Evolutionary conservation across 2,329 filamentous ascomycete genomes (phyloP).

Genomic region (Fusarium incarnatum): DNA sequence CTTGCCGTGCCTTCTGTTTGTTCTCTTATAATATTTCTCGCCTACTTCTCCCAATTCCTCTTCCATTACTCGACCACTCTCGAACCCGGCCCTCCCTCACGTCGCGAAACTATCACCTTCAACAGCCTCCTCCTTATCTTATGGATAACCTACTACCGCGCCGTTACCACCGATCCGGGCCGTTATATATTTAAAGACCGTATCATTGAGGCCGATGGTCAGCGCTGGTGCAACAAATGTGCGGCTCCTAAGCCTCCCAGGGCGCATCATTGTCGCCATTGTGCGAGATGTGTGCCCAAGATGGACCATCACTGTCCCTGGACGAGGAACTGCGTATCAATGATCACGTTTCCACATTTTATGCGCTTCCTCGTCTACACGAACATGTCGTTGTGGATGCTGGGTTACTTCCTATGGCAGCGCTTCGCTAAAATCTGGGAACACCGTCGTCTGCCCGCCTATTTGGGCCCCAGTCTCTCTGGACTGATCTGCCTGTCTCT

Average conservation of each 20-base stretch:
- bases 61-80: constrained; percentile 67
- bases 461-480: constrained; percentile 74
- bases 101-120: constrained; percentile 69
- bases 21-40: constrained; percentile 74
- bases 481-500: constrained; percentile 72
- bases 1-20: constrained; percentile 78
- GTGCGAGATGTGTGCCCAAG: constrained; percentile 78
- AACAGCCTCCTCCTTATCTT: constrained; percentile 73
- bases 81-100: constrained; percentile 69
- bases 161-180: constrained; percentile 69
- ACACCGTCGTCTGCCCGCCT: constrained; percentile 74
- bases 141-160: constrained; percentile 75
- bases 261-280: constrained; percentile 84
- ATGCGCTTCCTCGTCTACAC: constrained; percentile 80
- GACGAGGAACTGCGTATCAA: constrained; percentile 85
- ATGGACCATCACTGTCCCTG: constrained; percentile 93
- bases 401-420: constrained; percentile 70
- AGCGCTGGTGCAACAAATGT: constrained; percentile 81
- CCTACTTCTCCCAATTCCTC: constrained; percentile 78
- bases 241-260: constrained; percentile 78
- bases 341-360: constrained; percentile 86
- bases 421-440: constrained; percentile 72
- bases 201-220: constrained; percentile 50
- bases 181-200: constrained; percentile 60
- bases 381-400: constrained; percentile 71